Percentiles rank a stretch among this genome's conserved stretches.
These are phyloP conservation scores for Colletotrichum truncatum DNA, from an alignment of 2,329 filamentous ascomycete species.

Conservation along the genomic window DNA sequence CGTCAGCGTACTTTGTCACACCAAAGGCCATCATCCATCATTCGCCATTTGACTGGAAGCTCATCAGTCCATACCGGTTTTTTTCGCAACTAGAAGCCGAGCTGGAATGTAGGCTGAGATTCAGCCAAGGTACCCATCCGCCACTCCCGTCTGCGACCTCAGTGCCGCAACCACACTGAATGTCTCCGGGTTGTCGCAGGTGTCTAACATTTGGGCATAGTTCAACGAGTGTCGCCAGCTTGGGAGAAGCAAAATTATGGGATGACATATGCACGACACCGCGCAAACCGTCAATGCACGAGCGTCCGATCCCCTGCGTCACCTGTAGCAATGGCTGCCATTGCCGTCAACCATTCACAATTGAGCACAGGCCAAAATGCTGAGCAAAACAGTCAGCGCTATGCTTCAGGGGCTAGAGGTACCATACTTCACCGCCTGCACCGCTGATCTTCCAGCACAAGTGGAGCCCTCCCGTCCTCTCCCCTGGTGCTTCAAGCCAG, in stretches of 20 bases:
- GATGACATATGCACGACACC: slow-evolving; percentile 2
- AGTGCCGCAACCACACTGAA: too few relatives aligned
- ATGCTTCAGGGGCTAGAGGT: too few relatives aligned
- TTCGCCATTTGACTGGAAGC: too few relatives aligned
- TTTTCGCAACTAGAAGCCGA: too few relatives aligned
- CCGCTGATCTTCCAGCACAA: slow-evolving; percentile 16
- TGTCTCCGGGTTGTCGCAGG: too few relatives aligned
- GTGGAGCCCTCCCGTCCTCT: too few relatives aligned
- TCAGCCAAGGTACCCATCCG: background rate
- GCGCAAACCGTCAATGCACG: background rate
- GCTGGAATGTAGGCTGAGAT: background rate
- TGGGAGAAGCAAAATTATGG: background rate
- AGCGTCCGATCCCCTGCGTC: slow-evolving; percentile 14
- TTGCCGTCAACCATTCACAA: background rate
- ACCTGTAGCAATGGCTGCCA: background rate
- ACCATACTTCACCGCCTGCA: slow-evolving; percentile 1
- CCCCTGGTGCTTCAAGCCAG: background rate
- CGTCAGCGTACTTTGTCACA: too few relatives aligned
- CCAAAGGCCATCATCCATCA: background rate
- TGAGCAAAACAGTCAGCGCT: too few relatives aligned
- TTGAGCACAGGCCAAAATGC: background rate
- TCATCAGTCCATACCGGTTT: too few relatives aligned
- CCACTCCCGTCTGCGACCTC: background rate
- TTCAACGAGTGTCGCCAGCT: background rate
- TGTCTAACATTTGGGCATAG: too few relatives aligned